Base-by-base conservation (phyloP, 2,329 filamentous ascomycete genomes). In the Fusarium euwallaceae region DNA sequence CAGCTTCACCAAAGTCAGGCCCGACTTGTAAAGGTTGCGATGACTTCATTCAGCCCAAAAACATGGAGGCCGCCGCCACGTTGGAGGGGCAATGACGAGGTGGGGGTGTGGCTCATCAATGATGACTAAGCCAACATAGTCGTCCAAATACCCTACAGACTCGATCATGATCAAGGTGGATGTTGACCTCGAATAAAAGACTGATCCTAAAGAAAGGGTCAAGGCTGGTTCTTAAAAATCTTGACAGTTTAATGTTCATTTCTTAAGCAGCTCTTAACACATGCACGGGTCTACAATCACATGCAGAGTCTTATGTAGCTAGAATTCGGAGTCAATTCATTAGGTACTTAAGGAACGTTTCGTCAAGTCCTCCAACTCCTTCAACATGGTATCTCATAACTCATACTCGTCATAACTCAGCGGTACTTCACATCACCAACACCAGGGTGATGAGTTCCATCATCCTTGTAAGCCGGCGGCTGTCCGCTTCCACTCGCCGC, bases 341-440 rank as follows among this genome's bases (percentile, higher is more conserved):
- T n/a, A 8, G 20, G 34, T 43, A 36, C 24, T 53, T 2, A n/a
- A 11, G 16, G 34, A 64, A 29, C 45, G 60, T 12, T 14, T 14
- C 16, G 14, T 32, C 34, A 69, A 41, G 22, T 4, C 61, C 24
- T 48, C 16, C 12, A 53, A 29, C n/a, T 53, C 3, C 24, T 60
- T n/a, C 37, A 59, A 39, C n/a, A 22, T 74, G 73, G 68, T 78
- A 78, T 78, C 69, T 75, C 39, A 20, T 63, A 67, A 60, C 37
- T 60, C 56, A 37, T 62, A 41, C 59, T 32, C 61, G 2, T 58
- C 12, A 45, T 20, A 9, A 10, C 51, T 20, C 66, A 79, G 16
- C 66, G 69, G n/a, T 79, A 78, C 65, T 79, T 79, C 45, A 76
- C 61, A 61, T 79, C 78, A 20, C 78, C 78, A 58, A 73, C 71